phyloP scores from a whole-genome alignment of 169 alveolate species.

The Plasmodium fragile region DNA sequence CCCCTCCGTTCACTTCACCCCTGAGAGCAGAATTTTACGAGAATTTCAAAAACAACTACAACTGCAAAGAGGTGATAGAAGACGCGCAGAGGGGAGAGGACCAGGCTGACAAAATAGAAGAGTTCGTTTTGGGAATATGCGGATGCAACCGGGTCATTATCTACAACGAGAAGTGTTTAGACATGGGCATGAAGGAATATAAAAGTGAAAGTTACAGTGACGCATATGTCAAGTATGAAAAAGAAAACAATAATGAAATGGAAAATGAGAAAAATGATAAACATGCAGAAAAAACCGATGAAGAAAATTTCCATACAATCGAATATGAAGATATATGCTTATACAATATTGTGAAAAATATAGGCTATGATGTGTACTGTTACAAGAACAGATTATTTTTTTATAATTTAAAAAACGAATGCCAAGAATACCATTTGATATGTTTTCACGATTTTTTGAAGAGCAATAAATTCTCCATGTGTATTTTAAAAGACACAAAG shows the following conservation, averaged over 20 bases:
- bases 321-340: conserved; percentile 75
- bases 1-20: background rate
- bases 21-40: conserved; percentile 40
- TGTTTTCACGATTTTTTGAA: conserved; percentile 74
- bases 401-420: conserved; percentile 53
- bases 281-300: conserved; percentile 1
- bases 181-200: conserved; percentile 12
- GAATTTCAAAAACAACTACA: conserved; percentile 9
- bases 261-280: conserved; percentile 10
- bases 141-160: conserved; percentile 54
- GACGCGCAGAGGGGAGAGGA: conserved; percentile 1
- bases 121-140: conserved; percentile 66
- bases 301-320: conserved; percentile 25
- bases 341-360: conserved; percentile 24
- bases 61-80: conserved; percentile 43
- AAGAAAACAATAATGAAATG: background rate
- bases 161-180: conserved; percentile 51
- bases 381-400: conserved; percentile 38
- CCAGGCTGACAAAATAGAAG: conserved; percentile 53
- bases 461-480: conserved; percentile 59
- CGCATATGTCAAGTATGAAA: conserved; percentile 8
- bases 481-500: conserved; percentile 50
- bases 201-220: conserved; percentile 18
- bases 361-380: conserved; percentile 30
- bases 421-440: conserved; percentile 37